These are phyloP conservation scores for Rhodotorula babjevae DNA, from an alignment of 768 basidiomycete species.

Conservation along the genomic window DNA sequence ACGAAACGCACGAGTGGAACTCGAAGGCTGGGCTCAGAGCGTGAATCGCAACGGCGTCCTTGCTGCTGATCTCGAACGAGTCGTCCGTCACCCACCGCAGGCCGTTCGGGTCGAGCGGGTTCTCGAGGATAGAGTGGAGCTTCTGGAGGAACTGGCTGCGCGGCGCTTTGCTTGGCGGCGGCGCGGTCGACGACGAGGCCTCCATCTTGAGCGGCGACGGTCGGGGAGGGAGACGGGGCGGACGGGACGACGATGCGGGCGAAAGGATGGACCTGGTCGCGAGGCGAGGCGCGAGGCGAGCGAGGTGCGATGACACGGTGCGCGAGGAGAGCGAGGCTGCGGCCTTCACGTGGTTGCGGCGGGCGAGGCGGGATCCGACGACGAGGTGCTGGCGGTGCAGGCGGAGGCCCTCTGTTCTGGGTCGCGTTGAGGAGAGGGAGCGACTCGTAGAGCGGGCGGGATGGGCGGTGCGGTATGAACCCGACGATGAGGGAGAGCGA, in stretches of 20 bases:
- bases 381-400: too few relatives aligned
- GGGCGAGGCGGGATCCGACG: too few relatives aligned
- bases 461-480: too few relatives aligned
- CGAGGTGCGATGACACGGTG: too few relatives aligned
- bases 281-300: background rate
- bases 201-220: background rate
- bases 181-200: background rate
- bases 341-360: too few relatives aligned
- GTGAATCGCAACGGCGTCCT: constrained; percentile 27
- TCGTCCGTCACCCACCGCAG: constrained; percentile 21
- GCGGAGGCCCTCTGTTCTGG: too few relatives aligned
- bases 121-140: constrained; percentile 28
- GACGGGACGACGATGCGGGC: background rate
- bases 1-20: constrained; percentile 16
- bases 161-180: background rate
- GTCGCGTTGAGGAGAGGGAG: too few relatives aligned
- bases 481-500: too few relatives aligned
- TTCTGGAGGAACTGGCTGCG: constrained; percentile 33
- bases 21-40: constrained; percentile 27
- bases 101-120: constrained; percentile 9
- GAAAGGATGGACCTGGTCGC: too few relatives aligned
- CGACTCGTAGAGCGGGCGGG: too few relatives aligned
- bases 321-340: too few relatives aligned
- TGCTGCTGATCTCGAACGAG: constrained; percentile 22
- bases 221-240: too few relatives aligned